phyloP scores from a whole-genome alignment of 768 basidiomycete species.

The Lentinus brumalis region DNA sequence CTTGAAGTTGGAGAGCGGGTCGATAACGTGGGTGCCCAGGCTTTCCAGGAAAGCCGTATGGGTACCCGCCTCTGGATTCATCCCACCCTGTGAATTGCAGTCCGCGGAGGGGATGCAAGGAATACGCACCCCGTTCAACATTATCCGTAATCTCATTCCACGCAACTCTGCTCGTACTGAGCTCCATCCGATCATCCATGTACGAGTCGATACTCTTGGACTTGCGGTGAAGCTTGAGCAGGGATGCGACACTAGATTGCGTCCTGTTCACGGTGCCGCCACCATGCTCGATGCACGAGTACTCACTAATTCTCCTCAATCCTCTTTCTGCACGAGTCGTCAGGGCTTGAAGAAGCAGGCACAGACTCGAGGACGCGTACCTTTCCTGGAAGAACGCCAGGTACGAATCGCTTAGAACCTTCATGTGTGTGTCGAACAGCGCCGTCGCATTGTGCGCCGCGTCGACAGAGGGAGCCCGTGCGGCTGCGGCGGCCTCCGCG shows the following conservation, averaged over 20 bases:
- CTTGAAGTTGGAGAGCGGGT: conserved; percentile 66
- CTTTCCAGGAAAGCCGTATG: conserved; percentile 78
- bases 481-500: conserved; percentile 22
- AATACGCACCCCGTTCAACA: conserved; percentile 68
- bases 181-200: conserved; percentile 70
- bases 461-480: conserved; percentile 18
- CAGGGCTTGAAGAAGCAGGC: conserved; percentile 19
- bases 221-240: conserved; percentile 73
- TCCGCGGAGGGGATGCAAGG: not conserved
- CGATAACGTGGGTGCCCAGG: conserved; percentile 72
- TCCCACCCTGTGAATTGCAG: not conserved
- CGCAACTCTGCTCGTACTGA: conserved; percentile 64
- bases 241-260: conserved; percentile 62
- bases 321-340: conserved; percentile 53
- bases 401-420: conserved; percentile 72
- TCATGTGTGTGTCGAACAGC: conserved; percentile 73
- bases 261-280: not conserved
- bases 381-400: conserved; percentile 85
- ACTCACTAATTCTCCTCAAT: conserved; percentile 87
- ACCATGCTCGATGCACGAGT: not conserved
- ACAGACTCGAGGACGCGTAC: conserved; percentile 40
- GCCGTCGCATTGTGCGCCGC: conserved; percentile 48
- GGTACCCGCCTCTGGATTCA: conserved; percentile 70
- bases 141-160: conserved; percentile 89
- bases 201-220: conserved; percentile 68